phyloP scores from a whole-genome alignment of 208 protist species.

The Trypanosoma mega region DNA sequence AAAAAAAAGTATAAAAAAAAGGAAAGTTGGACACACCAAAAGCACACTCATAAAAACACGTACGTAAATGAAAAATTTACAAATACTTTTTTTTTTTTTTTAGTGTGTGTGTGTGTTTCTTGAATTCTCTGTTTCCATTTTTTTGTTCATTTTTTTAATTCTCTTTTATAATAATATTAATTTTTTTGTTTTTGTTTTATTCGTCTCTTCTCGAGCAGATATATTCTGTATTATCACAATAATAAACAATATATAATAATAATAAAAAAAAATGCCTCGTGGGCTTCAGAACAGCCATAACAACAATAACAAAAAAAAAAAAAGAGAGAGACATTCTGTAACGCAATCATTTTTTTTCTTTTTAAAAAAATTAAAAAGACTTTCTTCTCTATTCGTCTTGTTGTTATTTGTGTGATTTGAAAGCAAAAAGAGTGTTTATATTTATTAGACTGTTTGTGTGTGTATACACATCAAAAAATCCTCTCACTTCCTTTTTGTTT shows the following conservation, averaged over 20 bases:
- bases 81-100: background rate
- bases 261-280: background rate
- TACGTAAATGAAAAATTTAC: background rate
- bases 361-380: background rate
- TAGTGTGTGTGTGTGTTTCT: background rate
- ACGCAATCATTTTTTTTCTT: background rate
- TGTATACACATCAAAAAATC: too few relatives aligned
- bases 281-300: background rate
- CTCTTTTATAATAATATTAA: conserved; percentile 1
- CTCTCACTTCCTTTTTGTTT: too few relatives aligned
- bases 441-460: background rate
- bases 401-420: background rate
- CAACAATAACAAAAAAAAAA: background rate
- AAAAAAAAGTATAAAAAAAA: too few relatives aligned
- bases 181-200: conserved; percentile 1
- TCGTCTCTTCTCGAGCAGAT: background rate
- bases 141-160: conserved; percentile 4
- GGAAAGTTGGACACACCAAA: too few relatives aligned
- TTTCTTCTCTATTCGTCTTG: background rate
- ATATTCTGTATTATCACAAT: background rate
- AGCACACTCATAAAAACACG: too few relatives aligned
- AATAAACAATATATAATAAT: background rate
- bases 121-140: background rate
- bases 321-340: background rate
- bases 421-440: background rate